A percentile compares a stretch with the other conserved stretches of the same genome.
Evolutionary conservation across 441 rosid species (phyloP).

Genomic region (Gossypium gossypioides): DNA sequence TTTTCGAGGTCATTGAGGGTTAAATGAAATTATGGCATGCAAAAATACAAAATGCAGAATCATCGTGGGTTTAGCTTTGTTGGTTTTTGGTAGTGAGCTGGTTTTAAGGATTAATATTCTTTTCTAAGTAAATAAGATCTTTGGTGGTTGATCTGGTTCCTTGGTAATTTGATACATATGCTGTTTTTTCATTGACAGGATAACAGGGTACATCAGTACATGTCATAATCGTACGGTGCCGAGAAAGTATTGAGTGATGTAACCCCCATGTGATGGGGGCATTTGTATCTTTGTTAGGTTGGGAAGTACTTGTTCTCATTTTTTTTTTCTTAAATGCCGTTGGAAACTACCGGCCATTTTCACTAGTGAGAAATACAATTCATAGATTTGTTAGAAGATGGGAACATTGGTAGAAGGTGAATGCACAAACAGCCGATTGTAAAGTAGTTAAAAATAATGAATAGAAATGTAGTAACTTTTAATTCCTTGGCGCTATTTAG

Average conservation of each 20-base stretch:
- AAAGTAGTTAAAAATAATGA: background rate
- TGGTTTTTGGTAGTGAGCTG: background rate
- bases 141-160: background rate
- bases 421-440: background rate
- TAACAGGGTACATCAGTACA: background rate
- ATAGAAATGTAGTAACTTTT: background rate
- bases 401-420: background rate
- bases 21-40: background rate
- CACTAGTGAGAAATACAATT: background rate
- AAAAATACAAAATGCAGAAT: background rate
- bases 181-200: slow-evolving; percentile 5
- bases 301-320: background rate
- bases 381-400: background rate
- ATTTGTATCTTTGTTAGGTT: background rate
- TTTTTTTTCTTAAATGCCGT: background rate
- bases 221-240: background rate
- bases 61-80: background rate
- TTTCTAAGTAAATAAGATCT: background rate
- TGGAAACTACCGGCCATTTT: background rate
- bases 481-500: background rate
- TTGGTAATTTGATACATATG: background rate
- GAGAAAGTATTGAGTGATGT: background rate
- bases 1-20: background rate
- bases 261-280: background rate
- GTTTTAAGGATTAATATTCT: background rate